Percentiles rank a stretch among this genome's conserved stretches.
phyloP scores from a whole-genome alignment of 208 protist species.

The Leishmania gerbilli region DNA sequence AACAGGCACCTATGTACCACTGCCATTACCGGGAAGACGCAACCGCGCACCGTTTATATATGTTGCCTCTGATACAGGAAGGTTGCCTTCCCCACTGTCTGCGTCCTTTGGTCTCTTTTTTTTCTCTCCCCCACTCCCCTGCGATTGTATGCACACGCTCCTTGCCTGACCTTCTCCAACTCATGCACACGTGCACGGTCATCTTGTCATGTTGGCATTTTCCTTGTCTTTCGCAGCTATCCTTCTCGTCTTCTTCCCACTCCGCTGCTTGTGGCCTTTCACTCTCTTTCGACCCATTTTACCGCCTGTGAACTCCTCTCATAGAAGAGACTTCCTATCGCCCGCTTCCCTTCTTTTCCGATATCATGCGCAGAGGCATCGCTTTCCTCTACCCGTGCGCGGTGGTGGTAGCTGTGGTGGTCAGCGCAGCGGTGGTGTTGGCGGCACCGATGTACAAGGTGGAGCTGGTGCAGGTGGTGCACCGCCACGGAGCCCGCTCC shows the following conservation, averaged over 20 bases:
- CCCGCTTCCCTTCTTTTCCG: background rate
- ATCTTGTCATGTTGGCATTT: background rate
- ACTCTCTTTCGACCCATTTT: background rate
- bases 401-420: constrained; percentile 33
- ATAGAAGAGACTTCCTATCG: background rate
- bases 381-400: constrained; percentile 30
- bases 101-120: background rate
- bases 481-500: constrained; percentile 60
- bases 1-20: background rate
- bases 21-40: background rate
- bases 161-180: background rate
- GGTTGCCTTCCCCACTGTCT: too few species aligned
- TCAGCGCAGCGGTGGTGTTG: constrained; percentile 5
- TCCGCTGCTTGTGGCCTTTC: background rate
- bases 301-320: background rate
- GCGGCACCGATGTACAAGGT: constrained; percentile 32
- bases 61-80: background rate
- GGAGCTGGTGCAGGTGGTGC: constrained; percentile 51
- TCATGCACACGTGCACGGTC: background rate
- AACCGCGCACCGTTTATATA: background rate
- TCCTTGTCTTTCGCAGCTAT: constrained; percentile 1
- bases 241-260: background rate
- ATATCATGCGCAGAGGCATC: constrained; percentile 6
- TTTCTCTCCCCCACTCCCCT: background rate
- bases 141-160: background rate